phyloP scores from a whole-genome alignment of 2,329 filamentous ascomycete genomes.

The Metarhizium brunneum region DNA sequence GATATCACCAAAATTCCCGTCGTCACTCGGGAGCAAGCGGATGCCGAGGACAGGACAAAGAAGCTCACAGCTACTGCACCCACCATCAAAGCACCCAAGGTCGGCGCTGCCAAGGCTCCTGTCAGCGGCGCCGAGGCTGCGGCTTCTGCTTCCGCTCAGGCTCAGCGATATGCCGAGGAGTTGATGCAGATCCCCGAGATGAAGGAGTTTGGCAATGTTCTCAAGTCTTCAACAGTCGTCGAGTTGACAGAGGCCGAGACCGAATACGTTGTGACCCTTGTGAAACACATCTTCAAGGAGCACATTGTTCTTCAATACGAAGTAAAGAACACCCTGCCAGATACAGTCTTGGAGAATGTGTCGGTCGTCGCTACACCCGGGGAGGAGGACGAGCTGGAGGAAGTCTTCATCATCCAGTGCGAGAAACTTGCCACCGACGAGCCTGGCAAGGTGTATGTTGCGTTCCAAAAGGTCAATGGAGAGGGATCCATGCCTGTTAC shows the following conservation, averaged over 20 bases:
- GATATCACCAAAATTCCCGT: slow-evolving; percentile 86
- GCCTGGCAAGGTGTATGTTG: slow-evolving; percentile 89
- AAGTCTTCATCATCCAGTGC: slow-evolving; percentile 89
- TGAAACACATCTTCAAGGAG: slow-evolving; percentile 98
- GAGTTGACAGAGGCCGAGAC: slow-evolving; percentile 96
- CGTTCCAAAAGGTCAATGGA: slow-evolving; percentile 76
- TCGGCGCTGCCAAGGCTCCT: slow-evolving; percentile 64
- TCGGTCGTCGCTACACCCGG: slow-evolving; percentile 71
- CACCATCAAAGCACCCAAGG: slow-evolving; percentile 85
- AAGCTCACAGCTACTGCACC: slow-evolving; percentile 90
- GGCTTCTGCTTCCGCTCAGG: slow-evolving; percentile 67
- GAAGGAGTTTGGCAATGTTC: slow-evolving; percentile 76
- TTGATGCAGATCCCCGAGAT: slow-evolving; percentile 85
- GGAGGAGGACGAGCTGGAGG: slow-evolving; percentile 75
- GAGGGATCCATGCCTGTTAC: slow-evolving; percentile 68
- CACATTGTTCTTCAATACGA: slow-evolving; percentile 94
- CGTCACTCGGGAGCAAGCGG: slow-evolving; percentile 89
- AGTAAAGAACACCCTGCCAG: slow-evolving; percentile 91
- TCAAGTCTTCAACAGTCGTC: slow-evolving; percentile 80
- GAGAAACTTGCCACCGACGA: slow-evolving; percentile 75
- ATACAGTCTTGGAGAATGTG: slow-evolving; percentile 83
- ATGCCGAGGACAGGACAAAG: slow-evolving; percentile 93
- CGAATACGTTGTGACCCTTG: slow-evolving; percentile 85
- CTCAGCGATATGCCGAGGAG: slow-evolving; percentile 83
- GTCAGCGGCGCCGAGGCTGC: slow-evolving; percentile 62